These are phyloP conservation scores for Chrysophaeum taylorii DNA, from an alignment of 352 stramenopile genomes.

Conservation along the genomic window DNA sequence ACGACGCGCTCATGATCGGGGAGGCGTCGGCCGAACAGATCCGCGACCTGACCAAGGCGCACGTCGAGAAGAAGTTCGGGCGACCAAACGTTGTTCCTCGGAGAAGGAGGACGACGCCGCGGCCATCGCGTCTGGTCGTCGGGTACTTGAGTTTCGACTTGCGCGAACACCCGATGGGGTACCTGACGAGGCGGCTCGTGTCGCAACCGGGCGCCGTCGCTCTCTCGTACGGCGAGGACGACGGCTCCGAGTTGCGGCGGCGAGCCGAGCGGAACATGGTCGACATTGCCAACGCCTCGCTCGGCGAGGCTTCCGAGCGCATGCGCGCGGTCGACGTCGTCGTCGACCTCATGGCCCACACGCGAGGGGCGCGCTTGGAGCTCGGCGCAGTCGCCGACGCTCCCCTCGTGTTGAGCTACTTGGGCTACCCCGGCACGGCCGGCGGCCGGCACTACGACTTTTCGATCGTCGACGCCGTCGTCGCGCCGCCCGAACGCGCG, in stretches of 20 bases:
- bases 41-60: neutral
- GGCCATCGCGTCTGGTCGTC: constrained; percentile 22
- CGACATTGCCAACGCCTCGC: constrained; percentile 45
- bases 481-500: constrained; percentile 43
- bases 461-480: constrained; percentile 52
- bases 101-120: neutral
- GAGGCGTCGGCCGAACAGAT: neutral
- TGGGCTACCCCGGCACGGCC: constrained; percentile 75
- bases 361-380: constrained; percentile 54
- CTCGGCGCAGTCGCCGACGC: constrained; percentile 39
- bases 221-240: constrained; percentile 68
- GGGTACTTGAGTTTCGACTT: constrained; percentile 48
- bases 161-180: constrained; percentile 62
- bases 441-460: constrained; percentile 62
- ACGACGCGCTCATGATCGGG: neutral
- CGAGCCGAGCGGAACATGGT: constrained; percentile 51
- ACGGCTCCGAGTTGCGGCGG: constrained; percentile 48
- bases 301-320: constrained; percentile 45
- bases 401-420: constrained; percentile 70
- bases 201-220: constrained; percentile 33
- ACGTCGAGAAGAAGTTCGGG: neutral
- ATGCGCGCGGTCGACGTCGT: constrained; percentile 63
- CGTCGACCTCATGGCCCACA: constrained; percentile 79
- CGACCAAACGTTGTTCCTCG: neutral
- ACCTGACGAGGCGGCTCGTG: constrained; percentile 67